Conservation (phyloP, 129 eudicot species). For the Helichrysum umbraculigerum region DNA sequence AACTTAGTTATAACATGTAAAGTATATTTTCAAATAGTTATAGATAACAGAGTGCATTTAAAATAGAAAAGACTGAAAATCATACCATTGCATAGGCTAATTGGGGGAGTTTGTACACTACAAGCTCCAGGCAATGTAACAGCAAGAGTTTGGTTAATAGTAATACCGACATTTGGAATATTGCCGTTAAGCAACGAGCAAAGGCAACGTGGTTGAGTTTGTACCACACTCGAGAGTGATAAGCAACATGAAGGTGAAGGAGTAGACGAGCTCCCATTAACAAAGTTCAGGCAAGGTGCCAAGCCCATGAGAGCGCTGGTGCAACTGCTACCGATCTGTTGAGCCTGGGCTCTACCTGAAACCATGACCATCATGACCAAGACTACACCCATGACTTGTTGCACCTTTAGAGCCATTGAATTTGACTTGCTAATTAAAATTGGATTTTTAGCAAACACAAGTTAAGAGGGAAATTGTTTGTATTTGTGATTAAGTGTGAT, state of each 20-base stretch:
- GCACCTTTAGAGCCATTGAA: constrained; percentile 41
- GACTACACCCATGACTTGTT: constrained; percentile 28
- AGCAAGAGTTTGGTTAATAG: constrained; percentile 65
- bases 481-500: constrained; percentile 12
- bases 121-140: constrained; percentile 60
- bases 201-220: constrained; percentile 60
- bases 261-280: constrained; percentile 41
- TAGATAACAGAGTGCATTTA: too few species aligned
- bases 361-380: constrained; percentile 39
- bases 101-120: constrained; percentile 62
- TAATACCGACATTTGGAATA: constrained; percentile 44
- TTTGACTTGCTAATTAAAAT: constrained; percentile 21
- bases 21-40: not conserved
- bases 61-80: not conserved
- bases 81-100: constrained; percentile 63
- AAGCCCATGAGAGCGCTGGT: constrained; percentile 43
- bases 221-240: constrained; percentile 45
- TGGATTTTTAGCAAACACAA: not conserved
- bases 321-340: constrained; percentile 37
- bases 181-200: constrained; percentile 56
- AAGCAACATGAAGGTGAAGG: constrained; percentile 53
- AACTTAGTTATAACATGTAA: not conserved
- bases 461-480: not conserved
- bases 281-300: constrained; percentile 49
- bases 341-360: constrained; percentile 45